These are phyloP conservation scores for Diospyros kaki DNA, from an alignment of 148 eudicot genomes.

Conservation along the genomic window DNA sequence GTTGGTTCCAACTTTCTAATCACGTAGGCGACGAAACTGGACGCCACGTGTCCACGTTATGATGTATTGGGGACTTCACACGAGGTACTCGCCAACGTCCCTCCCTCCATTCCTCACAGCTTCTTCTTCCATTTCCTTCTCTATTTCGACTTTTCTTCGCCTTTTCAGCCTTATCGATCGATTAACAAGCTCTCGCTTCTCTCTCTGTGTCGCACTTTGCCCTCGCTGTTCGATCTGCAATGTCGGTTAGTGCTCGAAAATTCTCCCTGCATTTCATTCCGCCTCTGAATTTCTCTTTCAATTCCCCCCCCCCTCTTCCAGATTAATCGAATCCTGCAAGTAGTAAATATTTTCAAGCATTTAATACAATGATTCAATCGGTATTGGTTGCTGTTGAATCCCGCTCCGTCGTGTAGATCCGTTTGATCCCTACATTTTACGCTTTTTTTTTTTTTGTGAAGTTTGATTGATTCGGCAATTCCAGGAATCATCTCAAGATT, in stretches of 20 bases:
- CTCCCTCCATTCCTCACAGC: too few relatives aligned
- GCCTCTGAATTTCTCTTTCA: not conserved
- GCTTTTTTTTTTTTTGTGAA: not conserved
- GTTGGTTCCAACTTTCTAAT: too few relatives aligned
- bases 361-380: not conserved
- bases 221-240: not conserved
- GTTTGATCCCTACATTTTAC: not conserved
- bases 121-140: too few relatives aligned
- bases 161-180: too few relatives aligned
- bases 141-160: too few relatives aligned
- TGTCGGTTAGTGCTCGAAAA: constrained; percentile 14
- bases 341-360: not conserved
- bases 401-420: constrained; percentile 3
- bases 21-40: too few relatives aligned
- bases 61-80: too few relatives aligned
- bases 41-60: too few relatives aligned
- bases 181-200: too few relatives aligned
- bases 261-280: not conserved
- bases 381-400: not conserved
- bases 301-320: not conserved
- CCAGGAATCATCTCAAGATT: not conserved
- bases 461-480: not conserved
- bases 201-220: too few relatives aligned
- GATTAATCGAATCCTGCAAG: too few relatives aligned
- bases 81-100: too few relatives aligned